Conservation (phyloP, 1,139 yeast species). For the Suhomyces kunorum region DNA sequence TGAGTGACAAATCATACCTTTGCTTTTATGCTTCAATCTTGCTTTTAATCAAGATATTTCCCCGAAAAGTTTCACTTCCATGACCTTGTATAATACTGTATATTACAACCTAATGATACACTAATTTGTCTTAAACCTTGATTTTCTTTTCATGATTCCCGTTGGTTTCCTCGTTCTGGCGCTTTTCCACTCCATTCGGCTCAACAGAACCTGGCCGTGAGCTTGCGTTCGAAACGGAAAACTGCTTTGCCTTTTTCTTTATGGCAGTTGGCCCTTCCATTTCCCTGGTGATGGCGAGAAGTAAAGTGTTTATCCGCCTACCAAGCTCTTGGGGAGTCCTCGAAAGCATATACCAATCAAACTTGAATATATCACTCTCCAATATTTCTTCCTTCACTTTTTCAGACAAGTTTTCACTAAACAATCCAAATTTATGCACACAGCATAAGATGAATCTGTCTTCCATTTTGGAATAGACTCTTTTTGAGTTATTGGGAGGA, state of each 20-base stretch:
- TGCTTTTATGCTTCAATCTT: neutral
- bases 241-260: conserved; percentile 35
- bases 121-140: conserved; percentile 5
- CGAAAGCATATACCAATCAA: conserved; percentile 87
- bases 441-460: conserved; percentile 78
- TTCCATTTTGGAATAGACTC: conserved; percentile 81
- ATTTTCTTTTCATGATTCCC: conserved; percentile 10
- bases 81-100: conserved; percentile 9
- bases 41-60: no score
- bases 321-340: conserved; percentile 83
- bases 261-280: conserved; percentile 63
- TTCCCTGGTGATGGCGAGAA: conserved; percentile 79
- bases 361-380: conserved; percentile 72
- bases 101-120: conserved; percentile 10
- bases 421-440: conserved; percentile 76
- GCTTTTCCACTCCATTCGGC: conserved; percentile 22
- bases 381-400: conserved; percentile 74
- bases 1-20: no score
- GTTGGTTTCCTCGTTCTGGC: conserved; percentile 12
- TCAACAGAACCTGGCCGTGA: conserved; percentile 40
- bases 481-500: conserved; percentile 90
- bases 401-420: conserved; percentile 70
- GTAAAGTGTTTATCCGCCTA: conserved; percentile 76
- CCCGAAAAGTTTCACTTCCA: neutral
- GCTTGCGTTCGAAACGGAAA: conserved; percentile 34